Conservation (phyloP, 1,284 basidiomycete genomes). For the Spongispora temasekensis region DNA sequence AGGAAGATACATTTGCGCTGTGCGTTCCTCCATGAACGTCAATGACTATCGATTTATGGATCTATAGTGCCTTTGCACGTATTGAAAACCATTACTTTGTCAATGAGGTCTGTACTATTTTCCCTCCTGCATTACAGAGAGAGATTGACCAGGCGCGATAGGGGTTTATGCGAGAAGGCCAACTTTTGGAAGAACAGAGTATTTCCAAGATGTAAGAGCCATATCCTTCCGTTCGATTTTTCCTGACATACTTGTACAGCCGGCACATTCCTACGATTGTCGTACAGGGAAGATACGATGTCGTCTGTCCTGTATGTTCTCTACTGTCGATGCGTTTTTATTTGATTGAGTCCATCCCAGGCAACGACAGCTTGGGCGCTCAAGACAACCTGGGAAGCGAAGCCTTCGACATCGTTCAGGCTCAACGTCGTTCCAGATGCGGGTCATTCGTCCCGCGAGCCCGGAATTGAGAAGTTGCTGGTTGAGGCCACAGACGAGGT, state of each 20-base stretch:
- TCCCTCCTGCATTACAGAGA: not conserved
- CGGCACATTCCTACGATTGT: conserved; percentile 84
- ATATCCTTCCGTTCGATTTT: conserved; percentile 2
- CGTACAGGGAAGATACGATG: conserved; percentile 87
- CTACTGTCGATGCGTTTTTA: not conserved
- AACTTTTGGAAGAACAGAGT: conserved; percentile 79
- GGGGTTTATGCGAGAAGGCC: conserved; percentile 91
- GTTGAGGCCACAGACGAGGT: conserved; percentile 54
- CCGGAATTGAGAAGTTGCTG: conserved; percentile 71
- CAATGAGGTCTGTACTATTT: conserved; percentile 53
- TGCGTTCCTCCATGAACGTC: conserved; percentile 37
- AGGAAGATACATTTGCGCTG: conserved; percentile 77
- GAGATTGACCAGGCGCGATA: conserved; percentile 25
- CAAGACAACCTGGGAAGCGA: conserved; percentile 84
- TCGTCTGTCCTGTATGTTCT: conserved; percentile 68
- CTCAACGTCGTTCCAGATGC: conserved; percentile 87
- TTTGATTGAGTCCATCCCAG: conserved; percentile 36
- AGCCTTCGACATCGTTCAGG: conserved; percentile 40
- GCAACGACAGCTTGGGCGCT: conserved; percentile 79
- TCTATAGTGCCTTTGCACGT: conserved; percentile 75
- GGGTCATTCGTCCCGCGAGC: conserved; percentile 86
- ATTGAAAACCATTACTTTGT: conserved; percentile 96
- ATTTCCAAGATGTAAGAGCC: conserved; percentile 86
- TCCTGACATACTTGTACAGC: conserved; percentile 41
- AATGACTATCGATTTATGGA: conserved; percentile 7